Evolutionary conservation across 257 asterid species (phyloP), one percentile per base, ranked within the genome.

Genomic region (Rauvolfia tetraphylla): DNA sequence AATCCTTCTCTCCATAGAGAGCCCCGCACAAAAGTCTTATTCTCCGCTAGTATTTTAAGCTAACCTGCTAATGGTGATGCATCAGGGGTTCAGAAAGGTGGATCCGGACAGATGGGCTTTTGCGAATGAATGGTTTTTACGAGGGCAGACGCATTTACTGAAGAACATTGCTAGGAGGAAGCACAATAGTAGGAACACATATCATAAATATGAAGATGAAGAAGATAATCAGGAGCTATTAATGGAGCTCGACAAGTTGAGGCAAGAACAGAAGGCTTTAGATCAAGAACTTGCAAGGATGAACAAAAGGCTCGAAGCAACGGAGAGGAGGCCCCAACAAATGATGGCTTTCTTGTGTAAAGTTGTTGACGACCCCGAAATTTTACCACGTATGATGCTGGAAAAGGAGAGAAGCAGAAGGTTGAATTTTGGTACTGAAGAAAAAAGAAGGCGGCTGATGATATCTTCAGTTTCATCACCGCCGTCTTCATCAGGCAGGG

Each of bases 21-120:
- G n/a, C n/a, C n/a, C n/a, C n/a, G n/a, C n/a, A n/a, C n/a, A n/a
- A n/a, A n/a, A n/a, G n/a, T n/a, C n/a, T n/a, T n/a, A n/a, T n/a
- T n/a, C n/a, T n/a, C n/a, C n/a, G n/a, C n/a, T n/a, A n/a, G n/a
- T n/a, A n/a, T n/a, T n/a, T n/a, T n/a, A n/a, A n/a, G n/a, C n/a
- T 25, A 11, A 48, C 71, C 57, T 12, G 20, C 20, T 69, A n/a
- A 18, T 71, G 63, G 75, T 53, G 22, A 33, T 79, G 3, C 27
- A 54, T 25, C 85, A 93, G 98, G 98, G 97, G 11, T 93, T 93
- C 75, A 81, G 84, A 59, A 93, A 93, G 70, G 97, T 92, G 49
- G 97, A 93, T 82, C 97, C 97, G 7, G 98, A 93, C 73, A 86
- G 83, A 42, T 93, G 97, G 97, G 97, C 89, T 44, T 93, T 93